A percentile compares a stretch with the other conserved stretches of the same genome.
Conservation (phyloP, 177 flowering plant genomes). For the Vitis hybrid region DNA sequence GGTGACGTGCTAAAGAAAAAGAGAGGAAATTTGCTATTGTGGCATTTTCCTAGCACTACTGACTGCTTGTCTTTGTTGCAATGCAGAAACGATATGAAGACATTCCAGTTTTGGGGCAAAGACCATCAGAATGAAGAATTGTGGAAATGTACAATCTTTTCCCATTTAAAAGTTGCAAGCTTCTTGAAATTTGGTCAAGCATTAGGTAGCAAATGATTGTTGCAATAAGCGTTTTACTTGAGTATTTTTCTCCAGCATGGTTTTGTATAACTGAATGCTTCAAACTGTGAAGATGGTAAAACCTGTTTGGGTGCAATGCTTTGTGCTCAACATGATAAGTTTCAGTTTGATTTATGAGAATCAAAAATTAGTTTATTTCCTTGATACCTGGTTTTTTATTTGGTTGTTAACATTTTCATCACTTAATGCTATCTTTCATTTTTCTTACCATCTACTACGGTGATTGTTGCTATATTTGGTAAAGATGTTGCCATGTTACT, state of each 20-base stretch:
- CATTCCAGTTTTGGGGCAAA: slow-evolving; percentile 53
- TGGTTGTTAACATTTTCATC: too few species aligned
- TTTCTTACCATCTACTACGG: too few species aligned
- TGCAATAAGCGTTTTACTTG: slow-evolving; percentile 14
- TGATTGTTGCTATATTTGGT: too few species aligned
- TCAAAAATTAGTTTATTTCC: too few species aligned
- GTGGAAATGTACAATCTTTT: neutral
- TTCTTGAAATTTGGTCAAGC: slow-evolving; percentile 1
- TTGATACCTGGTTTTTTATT: too few species aligned
- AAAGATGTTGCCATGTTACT: too few species aligned
- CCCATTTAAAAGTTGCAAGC: slow-evolving; percentile 2
- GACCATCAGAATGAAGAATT: slow-evolving; percentile 45
- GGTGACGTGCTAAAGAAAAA: too few species aligned
- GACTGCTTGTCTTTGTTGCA: neutral
- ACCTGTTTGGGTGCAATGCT: too few species aligned
- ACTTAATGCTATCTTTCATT: too few species aligned
- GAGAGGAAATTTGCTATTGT: neutral
- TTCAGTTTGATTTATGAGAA: too few species aligned
- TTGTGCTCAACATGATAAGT: too few species aligned
- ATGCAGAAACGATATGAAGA: slow-evolving; percentile 67
- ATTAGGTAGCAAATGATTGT: slow-evolving; percentile 9
- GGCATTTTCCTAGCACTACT: neutral
- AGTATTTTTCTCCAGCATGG: neutral
- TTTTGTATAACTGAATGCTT: neutral
- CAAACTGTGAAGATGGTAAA: neutral